Base-by-base conservation (phyloP, 2,329 filamentous ascomycete species). In the Eutypa lata region DNA sequence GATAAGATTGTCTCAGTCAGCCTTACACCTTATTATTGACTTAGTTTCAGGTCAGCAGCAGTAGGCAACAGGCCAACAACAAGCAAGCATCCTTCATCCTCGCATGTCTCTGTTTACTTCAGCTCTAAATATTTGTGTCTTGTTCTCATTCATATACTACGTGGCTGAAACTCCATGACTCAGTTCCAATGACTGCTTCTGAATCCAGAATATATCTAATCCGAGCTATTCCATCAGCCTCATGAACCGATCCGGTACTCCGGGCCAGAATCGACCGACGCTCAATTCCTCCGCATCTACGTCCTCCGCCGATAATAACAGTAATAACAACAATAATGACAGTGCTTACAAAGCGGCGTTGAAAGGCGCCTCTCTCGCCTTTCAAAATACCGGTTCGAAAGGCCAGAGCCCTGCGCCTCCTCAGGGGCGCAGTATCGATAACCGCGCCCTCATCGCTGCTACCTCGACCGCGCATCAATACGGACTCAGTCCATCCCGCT, bases 311-410 rank as follows among this genome's bases (percentile, higher is more conserved):
- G 16, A 16, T 26, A 22, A 7, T 21, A 26, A 45, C 26, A 58
- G 11, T 26, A 22, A 7, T 21, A 26, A 45, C 26, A 58, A 64
- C 65, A 65, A 61, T 50, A 59, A 66, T 50, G 59, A 59, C 52
- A 24, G 61, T 46, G 61, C 62, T 11, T 57, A 65, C 48, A 60
- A 62, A 45, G 67, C 76, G 14, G 79, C 80, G 48, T 68, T 83
- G 52, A 75, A 71, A 53, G 81, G 81, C 49, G 81, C 81, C 10
- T 78, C 76, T 11, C 72, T 83, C 24, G 81, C 81, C 19, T 84
- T 84, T 56, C 71, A 73, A 57, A 76, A 74, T 52, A 62, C 61
- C 14, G 47, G 55, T 0, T 61, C 63, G n/a, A 57, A 54, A 49
- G 49, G n/a, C 5, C 46, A 56, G 28, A 50, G 53, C 10, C 48